These are phyloP conservation scores for Exophiala xenobiotica DNA, from an alignment of 2,329 filamentous ascomycete genomes.

Conservation along the genomic window DNA sequence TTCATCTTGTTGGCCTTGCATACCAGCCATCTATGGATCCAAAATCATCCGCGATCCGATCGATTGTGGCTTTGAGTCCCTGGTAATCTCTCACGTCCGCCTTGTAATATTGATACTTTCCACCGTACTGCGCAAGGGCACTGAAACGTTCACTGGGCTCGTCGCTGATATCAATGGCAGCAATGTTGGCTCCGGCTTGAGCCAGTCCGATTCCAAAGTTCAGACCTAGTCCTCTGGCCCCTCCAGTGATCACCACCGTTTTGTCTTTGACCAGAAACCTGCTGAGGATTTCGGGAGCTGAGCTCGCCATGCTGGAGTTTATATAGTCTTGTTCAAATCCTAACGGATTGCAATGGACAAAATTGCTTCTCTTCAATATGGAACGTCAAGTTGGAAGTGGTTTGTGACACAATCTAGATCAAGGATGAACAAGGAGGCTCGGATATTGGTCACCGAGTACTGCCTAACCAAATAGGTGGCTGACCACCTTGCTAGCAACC, in stretches of 20 bases:
- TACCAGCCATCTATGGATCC: slow-evolving; percentile 15
- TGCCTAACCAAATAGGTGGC: too few relatives aligned
- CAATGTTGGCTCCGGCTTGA: slow-evolving; percentile 17
- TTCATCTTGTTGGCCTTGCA: neutral
- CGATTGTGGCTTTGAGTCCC: slow-evolving; percentile 2
- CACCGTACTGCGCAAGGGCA: neutral
- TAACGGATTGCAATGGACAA: too few relatives aligned
- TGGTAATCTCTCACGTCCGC: slow-evolving; percentile 11
- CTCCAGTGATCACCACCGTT: slow-evolving; percentile 30
- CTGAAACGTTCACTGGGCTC: neutral
- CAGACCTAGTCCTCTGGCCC: slow-evolving; percentile 26
- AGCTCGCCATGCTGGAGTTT: too few relatives aligned
- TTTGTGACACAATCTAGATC: too few relatives aligned
- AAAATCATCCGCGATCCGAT: slow-evolving; percentile 10
- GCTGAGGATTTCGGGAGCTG: neutral
- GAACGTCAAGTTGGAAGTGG: too few relatives aligned
- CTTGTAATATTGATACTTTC: slow-evolving; percentile 8
- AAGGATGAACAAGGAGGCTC: too few relatives aligned
- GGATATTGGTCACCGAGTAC: too few relatives aligned
- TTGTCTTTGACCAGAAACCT: slow-evolving; percentile 19
- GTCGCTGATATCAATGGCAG: slow-evolving; percentile 5
- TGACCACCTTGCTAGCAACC: too few relatives aligned
- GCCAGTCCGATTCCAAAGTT: slow-evolving; percentile 25
- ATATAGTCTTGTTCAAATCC: neutral
- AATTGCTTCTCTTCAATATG: too few relatives aligned